Evolutionary conservation across 2,329 filamentous ascomycete genomes (phyloP).

Genomic region (Tolypocladium capitatum): DNA sequence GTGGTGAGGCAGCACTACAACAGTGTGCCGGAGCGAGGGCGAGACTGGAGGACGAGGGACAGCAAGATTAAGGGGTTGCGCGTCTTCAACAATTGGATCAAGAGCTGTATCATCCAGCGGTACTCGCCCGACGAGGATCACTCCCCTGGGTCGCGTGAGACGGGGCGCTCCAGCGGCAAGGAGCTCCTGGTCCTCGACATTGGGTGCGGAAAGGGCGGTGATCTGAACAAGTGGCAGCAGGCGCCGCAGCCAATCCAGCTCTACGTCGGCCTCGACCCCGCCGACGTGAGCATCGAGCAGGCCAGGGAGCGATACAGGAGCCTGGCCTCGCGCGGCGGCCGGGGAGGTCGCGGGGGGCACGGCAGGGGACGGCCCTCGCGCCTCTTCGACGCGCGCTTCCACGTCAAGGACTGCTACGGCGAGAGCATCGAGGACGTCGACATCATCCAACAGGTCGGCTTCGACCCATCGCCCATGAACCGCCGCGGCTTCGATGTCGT

Average conservation of each 20-base stretch:
- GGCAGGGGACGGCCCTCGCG: slow-evolving; percentile 35
- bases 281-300: slow-evolving; percentile 83
- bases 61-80: slow-evolving; percentile 90
- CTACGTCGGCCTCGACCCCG: slow-evolving; percentile 89
- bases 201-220: slow-evolving; percentile 92
- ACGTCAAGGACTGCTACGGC: slow-evolving; percentile 84
- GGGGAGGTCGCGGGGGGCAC: slow-evolving; percentile 40
- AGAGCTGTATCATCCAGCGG: slow-evolving; percentile 93
- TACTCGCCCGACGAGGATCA: slow-evolving; percentile 75
- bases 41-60: slow-evolving; percentile 89
- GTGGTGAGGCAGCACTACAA: slow-evolving; percentile 94
- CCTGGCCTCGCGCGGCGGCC: slow-evolving; percentile 50
- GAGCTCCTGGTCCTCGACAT: slow-evolving; percentile 78
- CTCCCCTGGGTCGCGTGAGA: slow-evolving; percentile 44
- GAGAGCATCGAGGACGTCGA: slow-evolving; percentile 70
- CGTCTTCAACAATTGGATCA: slow-evolving; percentile 98
- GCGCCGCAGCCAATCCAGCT: slow-evolving; percentile 83
- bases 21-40: slow-evolving; percentile 79
- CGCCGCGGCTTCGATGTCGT: slow-evolving; percentile 88
- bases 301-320: slow-evolving; percentile 69
- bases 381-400: slow-evolving; percentile 76
- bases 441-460: slow-evolving; percentile 76
- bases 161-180: slow-evolving; percentile 36
- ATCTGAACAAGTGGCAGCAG: slow-evolving; percentile 90
- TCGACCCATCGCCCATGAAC: slow-evolving; percentile 60